phyloP scores from a whole-genome alignment of 768 basidiomycete genomes.

The Tricholoma terreum region DNA sequence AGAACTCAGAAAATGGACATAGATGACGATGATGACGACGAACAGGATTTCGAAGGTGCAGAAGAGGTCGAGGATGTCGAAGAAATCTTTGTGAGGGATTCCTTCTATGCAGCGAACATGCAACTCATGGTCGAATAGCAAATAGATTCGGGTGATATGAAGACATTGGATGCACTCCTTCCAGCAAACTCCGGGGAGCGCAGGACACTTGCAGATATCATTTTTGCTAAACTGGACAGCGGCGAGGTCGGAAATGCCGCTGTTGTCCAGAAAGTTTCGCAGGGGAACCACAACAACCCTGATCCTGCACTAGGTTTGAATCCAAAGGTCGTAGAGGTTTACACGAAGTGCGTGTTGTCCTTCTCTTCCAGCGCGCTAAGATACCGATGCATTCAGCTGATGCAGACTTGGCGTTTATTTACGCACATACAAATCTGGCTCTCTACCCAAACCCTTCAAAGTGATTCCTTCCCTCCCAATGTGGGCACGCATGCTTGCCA shows the following conservation, averaged over 20 bases:
- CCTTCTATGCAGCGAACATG: constrained; percentile 1
- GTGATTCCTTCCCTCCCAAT: constrained; percentile 93
- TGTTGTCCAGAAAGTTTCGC: constrained; percentile 57
- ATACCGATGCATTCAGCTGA: neutral
- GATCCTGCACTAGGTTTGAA: constrained; percentile 89
- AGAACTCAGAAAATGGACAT: constrained; percentile 38
- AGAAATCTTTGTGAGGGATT: constrained; percentile 53
- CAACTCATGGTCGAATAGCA: constrained; percentile 44
- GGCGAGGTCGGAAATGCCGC: constrained; percentile 51
- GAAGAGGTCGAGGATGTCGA: constrained; percentile 55
- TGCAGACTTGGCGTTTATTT: constrained; percentile 81
- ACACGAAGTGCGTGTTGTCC: constrained; percentile 68
- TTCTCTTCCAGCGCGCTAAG: neutral
- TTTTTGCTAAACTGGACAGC: constrained; percentile 87
- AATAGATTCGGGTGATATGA: constrained; percentile 88
- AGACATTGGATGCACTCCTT: constrained; percentile 77
- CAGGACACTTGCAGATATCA: constrained; percentile 92
- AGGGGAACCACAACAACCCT: constrained; percentile 58
- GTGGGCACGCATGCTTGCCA: constrained; percentile 93
- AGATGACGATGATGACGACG: constrained; percentile 45
- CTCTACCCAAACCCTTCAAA: constrained; percentile 96
- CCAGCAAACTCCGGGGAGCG: constrained; percentile 75
- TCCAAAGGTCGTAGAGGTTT: constrained; percentile 89
- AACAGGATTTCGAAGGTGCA: constrained; percentile 30
- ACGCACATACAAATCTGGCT: constrained; percentile 87